Evolutionary conservation across 495 filamentous ascomycete genomes (phyloP).

Genomic region (Clohesyomyces aquaticus): DNA sequence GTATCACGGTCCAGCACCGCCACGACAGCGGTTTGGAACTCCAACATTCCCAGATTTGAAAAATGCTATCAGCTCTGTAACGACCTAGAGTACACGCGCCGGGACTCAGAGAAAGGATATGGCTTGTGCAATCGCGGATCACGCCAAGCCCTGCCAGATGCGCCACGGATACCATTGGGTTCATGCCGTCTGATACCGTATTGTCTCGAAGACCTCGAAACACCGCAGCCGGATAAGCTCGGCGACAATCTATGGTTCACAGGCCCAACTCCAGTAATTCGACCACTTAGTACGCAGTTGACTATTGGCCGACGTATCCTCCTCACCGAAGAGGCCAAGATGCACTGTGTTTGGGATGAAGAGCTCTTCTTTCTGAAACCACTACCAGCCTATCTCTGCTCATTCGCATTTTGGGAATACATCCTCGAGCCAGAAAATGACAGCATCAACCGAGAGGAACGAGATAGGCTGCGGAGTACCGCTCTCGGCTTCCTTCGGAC

Average conservation of each 20-base stretch:
- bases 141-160: conserved; percentile 19
- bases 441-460: conserved; percentile 8
- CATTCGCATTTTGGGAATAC: conserved; percentile 26
- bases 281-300: conserved; percentile 18
- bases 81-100: conserved; percentile 3
- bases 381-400: conserved; percentile 20
- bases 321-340: conserved; percentile 17
- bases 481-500: conserved; percentile 17
- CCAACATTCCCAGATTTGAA: conserved; percentile 4
- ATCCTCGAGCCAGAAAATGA: conserved; percentile 10
- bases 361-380: conserved; percentile 24
- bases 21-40: conserved; percentile 6
- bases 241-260: conserved; percentile 18
- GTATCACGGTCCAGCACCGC: conserved; percentile 7
- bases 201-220: conserved; percentile 22
- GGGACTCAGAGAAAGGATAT: conserved; percentile 1
- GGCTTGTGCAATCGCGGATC: neutral
- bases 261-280: neutral
- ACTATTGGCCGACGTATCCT: conserved; percentile 13
- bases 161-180: conserved; percentile 20
- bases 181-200: conserved; percentile 4
- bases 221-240: conserved; percentile 7
- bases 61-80: conserved; percentile 13
- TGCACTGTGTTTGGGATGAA: conserved; percentile 22
- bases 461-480: conserved; percentile 1